Evolutionary conservation across 768 basidiomycete species (phyloP), one percentile per base, ranked within the genome.

Genomic region (Kondoa subrosea): DNA sequence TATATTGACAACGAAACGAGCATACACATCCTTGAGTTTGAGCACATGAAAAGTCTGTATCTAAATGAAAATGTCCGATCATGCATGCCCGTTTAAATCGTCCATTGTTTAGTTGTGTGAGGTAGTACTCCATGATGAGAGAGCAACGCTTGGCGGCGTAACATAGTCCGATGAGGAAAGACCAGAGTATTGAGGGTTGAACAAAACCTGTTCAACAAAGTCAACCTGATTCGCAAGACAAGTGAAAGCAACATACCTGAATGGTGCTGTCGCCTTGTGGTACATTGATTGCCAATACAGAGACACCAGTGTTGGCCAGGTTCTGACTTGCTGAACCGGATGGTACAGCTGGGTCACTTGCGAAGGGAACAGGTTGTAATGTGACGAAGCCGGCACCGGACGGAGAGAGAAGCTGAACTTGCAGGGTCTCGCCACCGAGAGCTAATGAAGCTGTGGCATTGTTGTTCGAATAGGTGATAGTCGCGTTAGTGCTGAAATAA

Each of bases 401-500:
- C 1, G 83, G 85, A 1, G 87, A 80, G 72, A 89, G 75, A 29
- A 96, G 82, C 56, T 80, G 75, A 69, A 90, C 83, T 65, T 79
- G 75, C 79, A 89, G 77, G 56, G 82, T 85, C 76, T 88, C 78
- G 32, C 82, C 85, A 57, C 82, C 87, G 64, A 92, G 82, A 4
- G 78, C 79, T 70, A 99, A 79, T 2, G 85, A 89, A 0, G 91
- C 93, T 0, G 85, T 82, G 2, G 82, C 83, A 33, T 85, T 85
- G 65, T 76, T 78, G 65, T 78, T 74, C 67, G 76, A 73, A 40
- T 89, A 77, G 17, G 77, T 66, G 69, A 82, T 74, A 2, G 90
- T 89, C 14, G 93, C 92, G 78, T 97, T 97, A 67, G 93, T 96
- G 78, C 61, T 97, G 91, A 82, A 89, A 88, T 60, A 90, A 85